Conservation (phyloP, 2,329 filamentous ascomycete species). For the Cytospora piceicola region DNA sequence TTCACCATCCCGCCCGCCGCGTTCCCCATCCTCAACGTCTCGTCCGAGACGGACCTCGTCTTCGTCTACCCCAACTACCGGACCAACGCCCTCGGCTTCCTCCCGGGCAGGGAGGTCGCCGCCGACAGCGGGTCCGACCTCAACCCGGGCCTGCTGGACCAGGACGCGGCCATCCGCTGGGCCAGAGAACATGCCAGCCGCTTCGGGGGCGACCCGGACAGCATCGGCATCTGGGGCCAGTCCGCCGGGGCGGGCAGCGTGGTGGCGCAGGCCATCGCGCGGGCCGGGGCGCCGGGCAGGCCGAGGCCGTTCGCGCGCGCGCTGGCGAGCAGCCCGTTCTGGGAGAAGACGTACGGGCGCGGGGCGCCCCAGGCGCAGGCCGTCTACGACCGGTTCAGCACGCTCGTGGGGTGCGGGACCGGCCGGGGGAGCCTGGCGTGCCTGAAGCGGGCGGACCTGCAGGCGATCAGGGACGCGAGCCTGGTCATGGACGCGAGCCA, state of each 20-base stretch:
- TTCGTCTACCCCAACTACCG: constrained; percentile 56
- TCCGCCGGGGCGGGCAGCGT: constrained; percentile 58
- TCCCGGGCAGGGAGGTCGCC: constrained; percentile 53
- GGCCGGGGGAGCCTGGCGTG: constrained; percentile 53
- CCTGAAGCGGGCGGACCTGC: constrained; percentile 57
- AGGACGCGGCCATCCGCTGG: constrained; percentile 54
- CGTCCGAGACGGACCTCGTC: constrained; percentile 51
- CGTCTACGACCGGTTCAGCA: constrained; percentile 52
- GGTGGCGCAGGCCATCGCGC: constrained; percentile 55
- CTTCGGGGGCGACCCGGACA: constrained; percentile 54
- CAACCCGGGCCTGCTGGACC: constrained; percentile 57
- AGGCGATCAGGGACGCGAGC: constrained; percentile 56
- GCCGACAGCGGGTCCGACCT: constrained; percentile 49
- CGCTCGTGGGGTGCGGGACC: constrained; percentile 52
- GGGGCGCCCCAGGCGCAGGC: constrained; percentile 54
- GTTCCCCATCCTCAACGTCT: constrained; percentile 62
- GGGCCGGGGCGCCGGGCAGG: constrained; percentile 9
- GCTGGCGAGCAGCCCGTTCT: constrained; percentile 55
- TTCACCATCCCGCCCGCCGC: constrained; percentile 59
- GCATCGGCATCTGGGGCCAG: constrained; percentile 59
- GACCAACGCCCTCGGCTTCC: constrained; percentile 60
- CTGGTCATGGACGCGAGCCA: constrained; percentile 52
- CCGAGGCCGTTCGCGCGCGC: constrained; percentile 34
- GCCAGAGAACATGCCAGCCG: constrained; percentile 49
- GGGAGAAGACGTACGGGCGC: constrained; percentile 61